Evolutionary conservation across 1,284 basidiomycete species (phyloP), one percentile per base, ranked within the genome.

Genomic region (Ustilago loliicola): DNA sequence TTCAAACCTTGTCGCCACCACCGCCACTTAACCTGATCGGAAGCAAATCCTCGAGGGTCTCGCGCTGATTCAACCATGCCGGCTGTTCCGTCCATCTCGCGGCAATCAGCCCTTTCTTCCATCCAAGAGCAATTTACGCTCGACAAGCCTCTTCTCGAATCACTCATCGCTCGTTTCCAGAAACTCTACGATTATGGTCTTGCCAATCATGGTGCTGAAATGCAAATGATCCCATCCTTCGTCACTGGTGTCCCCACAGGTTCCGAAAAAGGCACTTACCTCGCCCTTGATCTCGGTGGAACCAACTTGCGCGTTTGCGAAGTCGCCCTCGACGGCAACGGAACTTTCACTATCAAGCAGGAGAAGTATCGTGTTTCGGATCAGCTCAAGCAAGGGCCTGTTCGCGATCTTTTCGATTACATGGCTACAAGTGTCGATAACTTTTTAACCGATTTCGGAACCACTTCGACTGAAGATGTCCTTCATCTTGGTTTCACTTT

Each of bases 381-480:
- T 52, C 64, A 61, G 61, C 82, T 83, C 66, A 83, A 85, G 75
- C 74, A 61, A n/a, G 83, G 83, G 0, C 81, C 80, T 13, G 72
- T 60, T 5, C 47, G 53, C 21, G 69, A 80, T 61, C 75, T 85
- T 13, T 83, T 85, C 48, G 79, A 97, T 88, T 99, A 97, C 88
- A 93, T 99, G 80, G 97, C 97, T 32, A 93, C 95, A 80, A 96
- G 94, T 8, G 95, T 99, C 34, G 94, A 96, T 85, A 91, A 92
- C 11, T 99, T 99, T 88, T 89, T 99, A 67, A 96, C 91, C n/a
- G 91, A 92, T 66, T 82, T 90, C 85, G 77, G 89, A 82, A 85
- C 88, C 75, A 66, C 88, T 5, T 69, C 64, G 25, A 72, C 74
- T 32, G 73, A 72, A 50, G 86, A 80, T 66, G 72, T 85, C 38